phyloP scores from a whole-genome alignment of 352 stramenopile species.

The Phytophthora sp. region DNA sequence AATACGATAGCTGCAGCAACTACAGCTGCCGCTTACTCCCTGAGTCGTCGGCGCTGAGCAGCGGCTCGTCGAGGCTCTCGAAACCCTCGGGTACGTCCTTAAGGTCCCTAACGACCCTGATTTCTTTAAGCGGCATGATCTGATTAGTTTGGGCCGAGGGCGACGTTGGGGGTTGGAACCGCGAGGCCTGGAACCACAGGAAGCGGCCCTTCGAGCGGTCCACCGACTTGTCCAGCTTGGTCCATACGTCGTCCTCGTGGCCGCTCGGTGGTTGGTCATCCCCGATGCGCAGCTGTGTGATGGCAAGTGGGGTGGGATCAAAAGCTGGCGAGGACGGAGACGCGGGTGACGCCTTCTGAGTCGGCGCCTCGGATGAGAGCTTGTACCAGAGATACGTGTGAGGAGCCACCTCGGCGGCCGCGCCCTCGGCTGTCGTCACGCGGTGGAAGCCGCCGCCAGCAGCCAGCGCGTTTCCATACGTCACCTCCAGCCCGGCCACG shows the following conservation, averaged over 20 bases:
- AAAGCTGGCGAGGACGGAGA: not conserved
- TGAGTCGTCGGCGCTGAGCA: slow-evolving; percentile 46
- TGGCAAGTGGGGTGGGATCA: slow-evolving; percentile 26
- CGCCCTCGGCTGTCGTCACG: slow-evolving; percentile 77
- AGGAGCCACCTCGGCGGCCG: slow-evolving; percentile 78
- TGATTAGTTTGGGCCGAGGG: slow-evolving; percentile 18
- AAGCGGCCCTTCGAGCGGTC: slow-evolving; percentile 66
- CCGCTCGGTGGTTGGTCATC: slow-evolving; percentile 31
- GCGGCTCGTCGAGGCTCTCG: slow-evolving; percentile 54
- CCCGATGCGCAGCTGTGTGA: slow-evolving; percentile 67
- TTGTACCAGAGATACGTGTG: slow-evolving; percentile 90
- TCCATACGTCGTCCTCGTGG: slow-evolving; percentile 37
- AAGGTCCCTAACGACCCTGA: slow-evolving; percentile 71
- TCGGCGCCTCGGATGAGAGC: slow-evolving; percentile 26
- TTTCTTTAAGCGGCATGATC: slow-evolving; percentile 76
- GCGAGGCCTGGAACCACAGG: slow-evolving; percentile 63
- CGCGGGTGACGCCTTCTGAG: slow-evolving; percentile 1
- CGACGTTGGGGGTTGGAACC: slow-evolving; percentile 32
- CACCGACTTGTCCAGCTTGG: slow-evolving; percentile 77
- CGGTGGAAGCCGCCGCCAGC: slow-evolving; percentile 81
- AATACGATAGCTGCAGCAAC: not conserved
- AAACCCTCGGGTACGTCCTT: slow-evolving; percentile 77
- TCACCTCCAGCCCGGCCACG: slow-evolving; percentile 79
- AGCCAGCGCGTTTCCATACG: slow-evolving; percentile 86
- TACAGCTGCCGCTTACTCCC: slow-evolving; percentile 36